Evolutionary conservation across 2,329 filamentous ascomycete species (phyloP).

Genomic region (Biscogniauxia mediterranea): DNA sequence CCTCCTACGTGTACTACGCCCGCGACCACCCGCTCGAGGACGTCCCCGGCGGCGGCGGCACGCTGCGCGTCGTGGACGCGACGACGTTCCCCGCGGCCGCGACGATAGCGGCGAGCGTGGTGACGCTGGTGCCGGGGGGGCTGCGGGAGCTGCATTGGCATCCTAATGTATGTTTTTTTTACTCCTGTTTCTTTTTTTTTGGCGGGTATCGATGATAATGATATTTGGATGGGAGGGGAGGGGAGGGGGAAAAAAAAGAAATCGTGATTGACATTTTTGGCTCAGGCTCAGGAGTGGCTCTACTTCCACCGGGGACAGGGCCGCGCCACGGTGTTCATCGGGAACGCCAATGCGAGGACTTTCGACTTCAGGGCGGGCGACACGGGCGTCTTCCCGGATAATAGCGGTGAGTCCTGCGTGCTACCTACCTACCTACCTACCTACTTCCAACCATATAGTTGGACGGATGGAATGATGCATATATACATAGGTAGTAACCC

Average conservation of each 20-base stretch:
- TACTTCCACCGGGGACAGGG: constrained; percentile 65
- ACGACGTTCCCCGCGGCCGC: constrained; percentile 65
- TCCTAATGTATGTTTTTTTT: constrained; percentile 52
- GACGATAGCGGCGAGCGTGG: constrained; percentile 64
- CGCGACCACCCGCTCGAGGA: constrained; percentile 53
- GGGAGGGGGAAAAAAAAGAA: no score
- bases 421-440: background rate
- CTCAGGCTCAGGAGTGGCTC: constrained; percentile 65
- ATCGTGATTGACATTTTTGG: background rate
- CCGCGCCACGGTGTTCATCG: constrained; percentile 64
- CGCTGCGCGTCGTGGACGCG: constrained; percentile 63
- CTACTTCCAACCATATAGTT: background rate
- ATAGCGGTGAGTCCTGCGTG: constrained; percentile 49
- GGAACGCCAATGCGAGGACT: constrained; percentile 58
- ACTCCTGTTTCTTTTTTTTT: no score
- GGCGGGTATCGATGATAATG: no score
- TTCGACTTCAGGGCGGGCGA: constrained; percentile 69
- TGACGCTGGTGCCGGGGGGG: constrained; percentile 61
- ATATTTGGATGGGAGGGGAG: background rate
- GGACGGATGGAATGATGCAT: no score
- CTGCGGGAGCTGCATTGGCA: constrained; percentile 70
- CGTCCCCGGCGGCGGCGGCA: constrained; percentile 61
- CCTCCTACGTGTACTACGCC: constrained; percentile 61
- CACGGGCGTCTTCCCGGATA: constrained; percentile 66
- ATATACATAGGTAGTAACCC: no score